Evolutionary conservation across 148 eudicot genomes (phyloP), one percentile per base, ranked within the genome.

Genomic region (Spergularia marina): DNA sequence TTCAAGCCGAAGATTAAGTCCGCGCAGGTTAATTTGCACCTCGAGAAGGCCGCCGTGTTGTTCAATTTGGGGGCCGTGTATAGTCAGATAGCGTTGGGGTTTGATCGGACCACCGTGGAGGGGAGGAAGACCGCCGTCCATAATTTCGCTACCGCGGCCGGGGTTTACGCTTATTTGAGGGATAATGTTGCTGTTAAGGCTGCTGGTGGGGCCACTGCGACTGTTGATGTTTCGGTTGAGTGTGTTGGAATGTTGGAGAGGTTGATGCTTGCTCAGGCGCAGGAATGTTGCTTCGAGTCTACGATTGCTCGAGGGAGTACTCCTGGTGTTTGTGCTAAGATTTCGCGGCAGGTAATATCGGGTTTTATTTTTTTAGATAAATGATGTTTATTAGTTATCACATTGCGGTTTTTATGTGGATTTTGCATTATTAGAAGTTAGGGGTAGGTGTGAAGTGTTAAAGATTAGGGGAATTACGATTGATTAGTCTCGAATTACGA

Each of bases 191-290:
- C 92, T 20, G 82, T 81, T 65, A 95, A 92, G 83, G 98, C 92
- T 58, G 86, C 88, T 13, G 83, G 83, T 34, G 94, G 98, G 5
- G 85, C 87, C 2, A 65, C 85, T 4, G 90, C 86, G 0, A 89
- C 98, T 4, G 86, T 88, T 61, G 98, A 95, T 80, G 71, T 95
- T 51, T 87, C 92, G 8, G 96, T 85, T 8, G 98, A 95, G 86
- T 95, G 98, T 68, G 94, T 83, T 1, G 98, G 98, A 73, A 95
- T 95, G 98, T 74, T 95, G 79, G 98, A 95, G 81, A 86, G 96
- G 87, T 79, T 95, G 77, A 95, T 90, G 98, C 84, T 95, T 76
- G 98, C 97, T 39, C 98, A 95, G 80, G 98, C 98, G 1, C 98
- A 95, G 81, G 98, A 95, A 73, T 90, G 97, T 71, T 96, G 91